Base-by-base conservation (phyloP, 169 alveolate genomes). In the Cyclospora cayetanensis region DNA sequence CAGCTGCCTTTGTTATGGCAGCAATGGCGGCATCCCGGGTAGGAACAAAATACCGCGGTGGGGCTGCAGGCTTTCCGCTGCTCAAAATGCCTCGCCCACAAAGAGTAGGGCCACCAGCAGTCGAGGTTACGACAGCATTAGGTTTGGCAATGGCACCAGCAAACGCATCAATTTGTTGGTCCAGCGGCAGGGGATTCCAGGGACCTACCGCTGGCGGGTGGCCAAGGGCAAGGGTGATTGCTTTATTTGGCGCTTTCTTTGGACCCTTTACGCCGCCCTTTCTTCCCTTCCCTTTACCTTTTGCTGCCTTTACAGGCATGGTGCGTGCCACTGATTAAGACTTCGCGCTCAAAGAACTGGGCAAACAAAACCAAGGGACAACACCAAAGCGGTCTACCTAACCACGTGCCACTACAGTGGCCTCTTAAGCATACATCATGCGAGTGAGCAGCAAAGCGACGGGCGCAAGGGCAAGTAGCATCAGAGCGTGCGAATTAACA, bases 31-130 rank as follows among this genome's bases (percentile, higher is more conserved):
- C 76, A 25, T 35, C 15, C 31, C 76, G 25, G 25, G 76, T 0
- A 7, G 37, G 37, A 0, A 63, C 7, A 20, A 63, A 63, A 39
- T 29, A 63, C 27, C 9, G 3, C 1, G 5, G 39, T 0, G 76
- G 39, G 2, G 76, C 76, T n/a, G 76, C 76, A 9, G 18, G 37
- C 76, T 63, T 63, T 39, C 76, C 76, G 76, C 76, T 63, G 76
- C 76, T 63, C 20, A 63, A 39, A 39, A 63, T 39, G 7, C 76
- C 76, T 20, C 76, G 25, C 25, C 25, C 76, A 63, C 7, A 9
- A 25, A 39, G 39, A 15, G 42, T 39, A 15, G 76, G 42, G 31
- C 42, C 76, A 63, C 9, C 76, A 63, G 76, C 76, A 1, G 76
- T n/a, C n/a, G n/a, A n/a, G n/a, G n/a, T n/a, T n/a, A n/a, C n/a